Conservation (phyloP, 2,329 filamentous ascomycete species). For the Aureobasidium uvarum region DNA sequence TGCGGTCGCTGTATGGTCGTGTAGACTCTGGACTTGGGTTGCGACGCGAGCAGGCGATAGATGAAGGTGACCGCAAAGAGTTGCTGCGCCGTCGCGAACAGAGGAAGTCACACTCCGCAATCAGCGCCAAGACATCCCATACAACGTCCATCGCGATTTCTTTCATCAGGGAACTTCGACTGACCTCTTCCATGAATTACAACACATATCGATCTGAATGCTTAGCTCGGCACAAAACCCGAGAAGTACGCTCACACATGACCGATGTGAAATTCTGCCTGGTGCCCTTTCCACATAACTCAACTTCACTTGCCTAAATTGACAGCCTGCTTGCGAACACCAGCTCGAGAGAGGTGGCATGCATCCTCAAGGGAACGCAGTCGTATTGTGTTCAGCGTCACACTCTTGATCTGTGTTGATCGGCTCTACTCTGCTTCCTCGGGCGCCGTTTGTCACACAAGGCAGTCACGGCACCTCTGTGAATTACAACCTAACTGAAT, state of each 20-base stretch:
- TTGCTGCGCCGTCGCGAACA: background rate
- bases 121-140: constrained; percentile 10
- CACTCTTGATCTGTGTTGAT: background rate
- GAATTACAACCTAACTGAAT: too few species aligned
- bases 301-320: background rate
- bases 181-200: background rate
- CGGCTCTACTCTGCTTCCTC: background rate
- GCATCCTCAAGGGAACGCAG: background rate
- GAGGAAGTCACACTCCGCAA: constrained; percentile 1
- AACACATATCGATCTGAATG: background rate
- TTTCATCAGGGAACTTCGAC: background rate
- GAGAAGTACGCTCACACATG: background rate
- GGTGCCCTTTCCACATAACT: background rate
- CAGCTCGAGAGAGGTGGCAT: background rate
- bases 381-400: background rate
- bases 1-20: background rate
- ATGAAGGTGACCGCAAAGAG: background rate
- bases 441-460: too few species aligned
- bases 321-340: background rate
- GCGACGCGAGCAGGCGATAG: background rate
- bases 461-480: too few species aligned
- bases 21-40: background rate
- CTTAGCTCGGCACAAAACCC: too few species aligned
- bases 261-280: background rate
- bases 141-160: constrained; percentile 2